Conservation (phyloP, 139 green algal genomes). For the Penium margaritaceum region DNA sequence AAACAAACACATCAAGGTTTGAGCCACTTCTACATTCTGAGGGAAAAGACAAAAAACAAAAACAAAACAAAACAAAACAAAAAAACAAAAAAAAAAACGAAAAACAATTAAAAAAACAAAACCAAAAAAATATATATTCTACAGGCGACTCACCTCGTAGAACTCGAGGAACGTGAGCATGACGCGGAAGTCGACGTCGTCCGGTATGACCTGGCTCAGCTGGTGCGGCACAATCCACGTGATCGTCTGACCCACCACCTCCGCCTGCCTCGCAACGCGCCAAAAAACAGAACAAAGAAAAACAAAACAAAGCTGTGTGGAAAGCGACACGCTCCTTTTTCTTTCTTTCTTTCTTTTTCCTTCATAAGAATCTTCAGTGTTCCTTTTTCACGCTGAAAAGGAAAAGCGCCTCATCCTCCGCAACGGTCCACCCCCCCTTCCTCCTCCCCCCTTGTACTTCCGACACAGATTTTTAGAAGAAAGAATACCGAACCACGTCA, state of each 20-base stretch:
- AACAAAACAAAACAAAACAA: too few relatives aligned
- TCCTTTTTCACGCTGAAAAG: background rate
- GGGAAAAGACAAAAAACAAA: too few relatives aligned
- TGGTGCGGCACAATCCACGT: conserved; percentile 94
- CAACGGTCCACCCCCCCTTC: background rate
- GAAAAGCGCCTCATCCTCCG: background rate
- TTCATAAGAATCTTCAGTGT: background rate
- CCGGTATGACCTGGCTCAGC: conserved; percentile 73
- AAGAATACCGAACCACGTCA: too few relatives aligned
- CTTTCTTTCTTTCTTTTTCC: background rate
- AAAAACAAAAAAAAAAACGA: too few relatives aligned
- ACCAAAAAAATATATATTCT: background rate
- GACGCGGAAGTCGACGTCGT: conserved; percentile 93
- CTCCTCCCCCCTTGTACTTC: background rate
- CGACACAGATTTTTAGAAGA: background rate
- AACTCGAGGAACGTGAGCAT: conserved; percentile 99
- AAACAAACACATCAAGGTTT: too few relatives aligned
- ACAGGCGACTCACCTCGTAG: conserved; percentile 56
- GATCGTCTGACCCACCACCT: conserved; percentile 79
- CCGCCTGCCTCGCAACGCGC: conserved; percentile 58
- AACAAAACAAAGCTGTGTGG: background rate
- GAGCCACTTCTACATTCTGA: too few relatives aligned
- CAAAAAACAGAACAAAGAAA: background rate
- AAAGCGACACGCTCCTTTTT: background rate
- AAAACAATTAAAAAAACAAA: too few relatives aligned